These are phyloP conservation scores for Pythium rishiriense DNA, from an alignment of 352 stramenopile genomes.

Conservation along the genomic window DNA sequence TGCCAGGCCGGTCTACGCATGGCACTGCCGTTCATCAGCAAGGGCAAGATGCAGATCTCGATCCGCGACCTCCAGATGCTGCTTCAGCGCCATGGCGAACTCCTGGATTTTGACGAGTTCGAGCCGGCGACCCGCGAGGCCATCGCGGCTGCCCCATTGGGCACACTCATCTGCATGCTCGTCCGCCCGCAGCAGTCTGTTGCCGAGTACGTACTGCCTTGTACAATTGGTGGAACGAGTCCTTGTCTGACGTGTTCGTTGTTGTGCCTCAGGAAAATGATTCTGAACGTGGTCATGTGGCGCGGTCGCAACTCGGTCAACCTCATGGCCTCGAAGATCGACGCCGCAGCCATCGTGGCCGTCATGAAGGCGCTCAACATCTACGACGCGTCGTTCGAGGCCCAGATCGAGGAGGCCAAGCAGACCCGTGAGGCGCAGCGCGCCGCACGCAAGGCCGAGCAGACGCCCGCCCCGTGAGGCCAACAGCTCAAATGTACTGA, in stretches of 20 bases:
- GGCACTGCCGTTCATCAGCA: conserved; percentile 81
- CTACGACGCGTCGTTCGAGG: conserved; percentile 49
- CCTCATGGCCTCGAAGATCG: conserved; percentile 83
- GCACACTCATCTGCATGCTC: conserved; percentile 79
- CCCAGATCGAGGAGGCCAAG: conserved; percentile 48
- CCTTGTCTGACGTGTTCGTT: conserved; percentile 8
- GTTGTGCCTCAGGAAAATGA: conserved; percentile 48
- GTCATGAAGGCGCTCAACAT: conserved; percentile 87
- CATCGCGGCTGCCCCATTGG: conserved; percentile 61
- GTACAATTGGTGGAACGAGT: too few species aligned
- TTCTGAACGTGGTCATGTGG: conserved; percentile 87
- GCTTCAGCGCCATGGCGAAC: conserved; percentile 76
- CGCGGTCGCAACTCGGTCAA: conserved; percentile 86
- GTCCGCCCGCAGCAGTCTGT: conserved; percentile 54
- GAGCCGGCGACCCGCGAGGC: conserved; percentile 46
- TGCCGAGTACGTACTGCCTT: conserved; percentile 57
- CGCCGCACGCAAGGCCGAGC: conserved; percentile 35
- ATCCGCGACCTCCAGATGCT: conserved; percentile 84
- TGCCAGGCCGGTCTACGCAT: conserved; percentile 87
- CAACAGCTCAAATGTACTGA: conserved; percentile 19
- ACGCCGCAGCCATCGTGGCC: conserved; percentile 70
- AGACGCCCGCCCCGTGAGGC: conserved; percentile 20
- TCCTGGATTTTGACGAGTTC: conserved; percentile 86
- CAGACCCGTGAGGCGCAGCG: conserved; percentile 46
- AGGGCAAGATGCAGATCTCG: conserved; percentile 65